Base-by-base conservation (phyloP, 106 monocot species). In the Phalaenopsis aphrodite region DNA sequence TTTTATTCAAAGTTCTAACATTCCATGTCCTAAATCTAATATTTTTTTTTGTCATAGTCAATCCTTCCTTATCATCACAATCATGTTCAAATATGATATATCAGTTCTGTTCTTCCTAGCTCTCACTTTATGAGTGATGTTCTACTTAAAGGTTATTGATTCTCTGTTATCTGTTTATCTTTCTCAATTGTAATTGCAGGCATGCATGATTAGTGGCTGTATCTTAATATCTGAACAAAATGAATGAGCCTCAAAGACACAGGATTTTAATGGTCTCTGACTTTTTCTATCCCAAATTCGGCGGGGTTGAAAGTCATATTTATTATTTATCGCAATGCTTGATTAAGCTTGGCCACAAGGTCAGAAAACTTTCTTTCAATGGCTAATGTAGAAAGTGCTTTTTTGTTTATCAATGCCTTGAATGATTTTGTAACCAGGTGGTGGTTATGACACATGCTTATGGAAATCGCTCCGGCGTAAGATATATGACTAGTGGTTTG, bases 261-360 rank as follows among this genome's bases (percentile, higher is more conserved):
- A 85, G 85, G 77, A 89, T 97, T 79, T 79, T 97, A 80, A 97
- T 97, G 94, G 96, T 97, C 42, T 97, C 96, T 56, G 96, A 97
- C 75, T 97, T 97, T 75, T 94, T 92, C 94, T 97, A 89, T 75
- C 96, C 96, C 18, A 97, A 94, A 48, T 97, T 94, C 82, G 96
- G 96, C 16, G 96, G 96, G n/a, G 94, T 97, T 2, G 96, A 97
- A 68, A 94, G 82, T 80, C 96, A 97, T 84, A 97, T 97, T 69
- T 97, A 97, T 78, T 97, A 86, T 75, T 81, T 97, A 11, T 94
- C 96, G 8, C 96, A 94, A 67, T 97, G 96, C 75, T 82, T 97
- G 75, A 82, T 97, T 49, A 88, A 92, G 86, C 88, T 87, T 46
- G 96, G 96, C 16, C 96, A 97, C 84, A 97, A 97, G 94, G 96